phyloP scores from a whole-genome alignment of 2,329 filamentous ascomycete species.

The Aspergillus luchuensis region DNA sequence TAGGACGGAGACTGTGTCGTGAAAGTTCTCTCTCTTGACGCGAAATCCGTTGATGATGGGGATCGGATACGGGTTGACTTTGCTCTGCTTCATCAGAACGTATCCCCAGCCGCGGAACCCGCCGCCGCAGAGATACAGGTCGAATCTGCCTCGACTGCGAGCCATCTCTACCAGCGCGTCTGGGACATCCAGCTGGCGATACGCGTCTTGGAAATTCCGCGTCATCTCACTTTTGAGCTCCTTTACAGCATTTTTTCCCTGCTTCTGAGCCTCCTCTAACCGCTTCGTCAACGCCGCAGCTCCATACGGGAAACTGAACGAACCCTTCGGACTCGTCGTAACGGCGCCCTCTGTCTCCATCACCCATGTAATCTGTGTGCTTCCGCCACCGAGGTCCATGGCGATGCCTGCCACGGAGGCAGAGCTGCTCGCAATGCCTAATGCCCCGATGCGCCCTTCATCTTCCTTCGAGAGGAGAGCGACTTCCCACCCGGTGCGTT shows the following conservation, averaged over 20 bases:
- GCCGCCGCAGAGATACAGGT: constrained; percentile 83
- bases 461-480: constrained; percentile 74
- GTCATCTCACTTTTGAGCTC: constrained; percentile 59
- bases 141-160: constrained; percentile 55
- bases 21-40: constrained; percentile 64
- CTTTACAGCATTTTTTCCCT: constrained; percentile 50
- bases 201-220: constrained; percentile 61
- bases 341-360: constrained; percentile 54
- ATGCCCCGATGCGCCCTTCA: constrained; percentile 79
- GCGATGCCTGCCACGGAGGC: constrained; percentile 72
- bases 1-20: constrained; percentile 52
- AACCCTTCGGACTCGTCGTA: constrained; percentile 55
- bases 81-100: constrained; percentile 77
- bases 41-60: constrained; percentile 79
- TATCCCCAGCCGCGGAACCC: constrained; percentile 91
- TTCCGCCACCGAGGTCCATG: constrained; percentile 81
- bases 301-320: constrained; percentile 69
- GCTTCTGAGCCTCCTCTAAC: constrained; percentile 51
- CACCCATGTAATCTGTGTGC: constrained; percentile 71
- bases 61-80: constrained; percentile 76
- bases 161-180: constrained; percentile 50
- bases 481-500: constrained; percentile 67
- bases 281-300: constrained; percentile 65
- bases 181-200: constrained; percentile 60
- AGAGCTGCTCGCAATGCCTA: constrained; percentile 79